Evolutionary conservation across 2,329 filamentous ascomycete genomes (phyloP), one percentile per base, ranked within the genome.

Genomic region (Aspergillus proliferans): DNA sequence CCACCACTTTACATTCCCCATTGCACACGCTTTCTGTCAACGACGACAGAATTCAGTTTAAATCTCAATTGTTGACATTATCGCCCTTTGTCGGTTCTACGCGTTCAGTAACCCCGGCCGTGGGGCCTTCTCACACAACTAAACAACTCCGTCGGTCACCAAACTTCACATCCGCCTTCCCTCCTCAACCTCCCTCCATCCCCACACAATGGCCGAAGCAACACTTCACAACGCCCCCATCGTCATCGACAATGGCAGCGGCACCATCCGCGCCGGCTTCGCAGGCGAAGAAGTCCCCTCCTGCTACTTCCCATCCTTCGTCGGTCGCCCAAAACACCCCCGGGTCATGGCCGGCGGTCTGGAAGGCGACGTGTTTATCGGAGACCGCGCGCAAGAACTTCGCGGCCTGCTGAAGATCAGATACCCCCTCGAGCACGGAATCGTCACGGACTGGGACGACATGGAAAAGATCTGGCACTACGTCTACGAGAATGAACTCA

Each of bases 391-490:
- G 51, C 87, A 90, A 60, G 91, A 97, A 66, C 79, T 95, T 63
- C 84, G 92, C 64, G 93, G 93, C 3, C 76, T 98, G 53, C 79
- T 98, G 60, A 98, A 97, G 80, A 96, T 98, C 62, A 81, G 84
- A 57, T 97, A 97, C 68, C 93, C 93, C 41, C 76, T 98, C 48
- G 93, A 97, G 74, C 93, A 98, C 69, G 93, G 93, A 60, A 94
- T 98, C 63, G 93, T 98, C 55, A 98, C 93, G 59, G 90, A 98
- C 71, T 98, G 93, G 93, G 93, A 97, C 67, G 93, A 98, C 67
- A 98, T 98, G 93, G 93, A 98, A 77, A 85, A 89, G 75, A 98
- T 98, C 73, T 98, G 93, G 93, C 88, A 94, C 63, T 93, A 95
- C 66, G 90, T 98, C 47, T 98, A 97, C 69, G 88, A 88, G 50